Percentiles rank a stretch among this genome's conserved stretches.
Conservation (phyloP, 2,329 filamentous ascomycete genomes). For the Aspergillus tanneri region DNA sequence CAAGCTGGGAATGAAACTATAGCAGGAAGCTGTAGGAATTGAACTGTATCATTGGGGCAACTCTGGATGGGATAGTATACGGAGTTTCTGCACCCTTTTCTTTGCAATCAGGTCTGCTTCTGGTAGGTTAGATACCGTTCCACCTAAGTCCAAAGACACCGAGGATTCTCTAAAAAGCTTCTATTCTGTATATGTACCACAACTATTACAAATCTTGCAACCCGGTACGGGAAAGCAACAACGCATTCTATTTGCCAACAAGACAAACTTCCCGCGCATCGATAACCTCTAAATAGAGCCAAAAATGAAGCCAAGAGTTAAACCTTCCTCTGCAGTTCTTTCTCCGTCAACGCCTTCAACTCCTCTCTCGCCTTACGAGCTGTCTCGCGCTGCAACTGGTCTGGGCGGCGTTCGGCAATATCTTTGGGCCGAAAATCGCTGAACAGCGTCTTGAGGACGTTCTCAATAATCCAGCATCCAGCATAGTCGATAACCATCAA, state of each 20-base stretch:
- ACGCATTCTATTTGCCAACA: background rate
- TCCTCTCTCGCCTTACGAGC: conserved; percentile 64
- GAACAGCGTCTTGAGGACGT: conserved; percentile 78
- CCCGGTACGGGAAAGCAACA: background rate
- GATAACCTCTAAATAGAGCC: background rate
- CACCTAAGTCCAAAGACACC: no score
- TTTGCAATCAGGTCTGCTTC: no score
- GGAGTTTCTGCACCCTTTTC: no score
- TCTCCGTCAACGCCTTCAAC: conserved; percentile 44
- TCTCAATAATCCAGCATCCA: conserved; percentile 84
- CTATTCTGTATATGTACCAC: background rate
- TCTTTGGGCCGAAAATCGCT: conserved; percentile 92
- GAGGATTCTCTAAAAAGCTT: no score
- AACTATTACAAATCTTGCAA: background rate
- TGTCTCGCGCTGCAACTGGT: conserved; percentile 78
- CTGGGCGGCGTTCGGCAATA: conserved; percentile 80
- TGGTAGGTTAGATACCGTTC: background rate
- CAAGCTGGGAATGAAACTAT: no score
- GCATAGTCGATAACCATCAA: conserved; percentile 87
- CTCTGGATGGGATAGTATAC: no score
- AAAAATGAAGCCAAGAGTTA: conserved; percentile 18
- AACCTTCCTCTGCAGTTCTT: conserved; percentile 33
- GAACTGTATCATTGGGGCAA: no score
- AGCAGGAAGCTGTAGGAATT: no score
- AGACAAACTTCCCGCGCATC: background rate